Evolutionary conservation across 2,329 filamentous ascomycete species (phyloP), one percentile per base, ranked within the genome.

Genomic region (Ramularia endophylla): DNA sequence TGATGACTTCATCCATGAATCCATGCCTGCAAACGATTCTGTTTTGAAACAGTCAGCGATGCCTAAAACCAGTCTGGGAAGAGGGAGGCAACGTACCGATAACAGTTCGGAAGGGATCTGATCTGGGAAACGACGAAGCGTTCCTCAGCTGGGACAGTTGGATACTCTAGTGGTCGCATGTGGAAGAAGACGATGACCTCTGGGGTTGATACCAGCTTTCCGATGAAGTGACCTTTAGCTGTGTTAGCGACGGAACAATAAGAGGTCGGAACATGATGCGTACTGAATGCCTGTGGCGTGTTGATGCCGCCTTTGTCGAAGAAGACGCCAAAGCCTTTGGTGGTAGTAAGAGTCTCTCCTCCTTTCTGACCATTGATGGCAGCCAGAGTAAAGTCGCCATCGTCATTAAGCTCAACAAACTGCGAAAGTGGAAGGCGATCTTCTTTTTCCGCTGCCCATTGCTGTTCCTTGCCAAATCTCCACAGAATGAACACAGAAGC

Each of bases 381-480:
- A 11, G 41, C 27, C n/a, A 56, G 40, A 15, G 40, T 37, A 31
- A 51, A 46, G 5, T 53, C 53, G 2, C 63, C 62, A 8, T 61
- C 51, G 1, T 53, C 47, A 18, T 55, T 47, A 3, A 50, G 55
- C 16, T 69, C 53, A 38, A 70, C 65, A 46, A 70, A 67, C 27
- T 68, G 65, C 4, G 65, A 71, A 4, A 71, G 69, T 31, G 70
- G 68, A 41, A 80, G 68, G 3, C 72, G 71, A 51, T 87, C 81
- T 41, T 73, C 69, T 1, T 73, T 71, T 64, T 89, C 84, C 2
- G 83, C 78, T 5, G 65, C 65, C 84, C 85, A 89, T 58, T 89
- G 85, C 46, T 78, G 74, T 56, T 87, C 83, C 59, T 89, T 88
- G 12, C 85, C 85, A 53, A 80, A 89, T 22, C 85, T 76, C 85